Conservation (phyloP, 129 eudicot species). For the Saposhnikovia divaricata region DNA sequence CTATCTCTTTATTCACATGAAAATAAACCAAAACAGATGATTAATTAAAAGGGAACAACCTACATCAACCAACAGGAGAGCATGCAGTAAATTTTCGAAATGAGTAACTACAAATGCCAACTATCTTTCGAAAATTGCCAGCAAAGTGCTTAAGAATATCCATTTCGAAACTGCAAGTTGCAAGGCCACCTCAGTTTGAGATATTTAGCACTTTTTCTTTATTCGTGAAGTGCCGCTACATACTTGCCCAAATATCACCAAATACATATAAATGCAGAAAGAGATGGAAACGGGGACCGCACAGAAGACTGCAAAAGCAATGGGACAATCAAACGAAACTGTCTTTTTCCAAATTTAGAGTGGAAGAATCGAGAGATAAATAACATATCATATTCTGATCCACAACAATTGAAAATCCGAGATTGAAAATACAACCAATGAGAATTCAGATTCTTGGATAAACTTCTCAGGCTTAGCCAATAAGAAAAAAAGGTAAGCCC, state of each 20-base stretch:
- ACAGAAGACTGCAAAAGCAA: not conserved
- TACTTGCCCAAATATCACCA: not conserved
- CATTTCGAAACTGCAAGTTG: not conserved
- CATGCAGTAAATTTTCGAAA: not conserved
- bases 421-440: slow-evolving; percentile 46
- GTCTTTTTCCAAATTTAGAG: not conserved
- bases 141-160: not conserved
- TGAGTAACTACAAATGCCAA: not conserved
- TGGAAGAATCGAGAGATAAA: not conserved
- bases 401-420: slow-evolving; percentile 28
- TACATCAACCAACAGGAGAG: not conserved
- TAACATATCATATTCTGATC: not conserved
- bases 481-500: slow-evolving; percentile 42
- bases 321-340: slow-evolving; percentile 11
- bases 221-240: not conserved
- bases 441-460: slow-evolving; percentile 30
- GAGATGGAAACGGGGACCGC: not conserved
- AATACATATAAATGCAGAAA: not conserved
- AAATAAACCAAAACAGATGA: not conserved
- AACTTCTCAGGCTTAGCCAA: slow-evolving; percentile 31
- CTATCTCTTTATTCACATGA: no score
- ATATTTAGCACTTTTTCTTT: slow-evolving; percentile 15
- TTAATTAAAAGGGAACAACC: not conserved
- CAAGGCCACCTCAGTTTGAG: not conserved
- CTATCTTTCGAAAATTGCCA: not conserved